These are phyloP conservation scores for Agarophyton chilense DNA, from an alignment of 23 red algal species.

Conservation along the genomic window DNA sequence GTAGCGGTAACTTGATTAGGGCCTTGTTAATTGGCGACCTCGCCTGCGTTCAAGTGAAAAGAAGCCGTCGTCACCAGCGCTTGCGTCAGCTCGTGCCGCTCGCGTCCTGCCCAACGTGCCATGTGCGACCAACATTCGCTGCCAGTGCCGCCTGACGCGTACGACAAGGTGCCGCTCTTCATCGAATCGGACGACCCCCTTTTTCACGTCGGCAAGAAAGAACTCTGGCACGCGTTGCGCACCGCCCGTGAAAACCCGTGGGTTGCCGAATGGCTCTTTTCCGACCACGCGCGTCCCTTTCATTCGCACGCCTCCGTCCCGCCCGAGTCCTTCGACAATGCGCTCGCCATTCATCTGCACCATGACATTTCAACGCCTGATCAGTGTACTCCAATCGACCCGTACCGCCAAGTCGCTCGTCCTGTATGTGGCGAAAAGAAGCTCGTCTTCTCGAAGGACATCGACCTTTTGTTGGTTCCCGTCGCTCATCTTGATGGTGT, in stretches of 20 bases:
- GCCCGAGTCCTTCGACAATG: slow-evolving; percentile 63
- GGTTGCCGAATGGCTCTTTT: slow-evolving; percentile 70
- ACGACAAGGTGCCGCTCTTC: slow-evolving; percentile 35
- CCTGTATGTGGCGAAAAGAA: neutral
- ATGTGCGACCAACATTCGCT: slow-evolving; percentile 40
- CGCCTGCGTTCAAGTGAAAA: no score
- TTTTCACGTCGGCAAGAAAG: slow-evolving; percentile 46
- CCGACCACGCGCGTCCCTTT: slow-evolving; percentile 32
- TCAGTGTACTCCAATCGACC: neutral
- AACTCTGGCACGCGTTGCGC: slow-evolving; percentile 29
- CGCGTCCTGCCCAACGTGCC: neutral
- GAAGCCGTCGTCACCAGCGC: no score
- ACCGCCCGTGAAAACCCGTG: slow-evolving; percentile 33
- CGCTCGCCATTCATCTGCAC: slow-evolving; percentile 58
- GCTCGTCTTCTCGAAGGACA: slow-evolving; percentile 34
- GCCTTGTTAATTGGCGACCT: no score
- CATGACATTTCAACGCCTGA: slow-evolving; percentile 45
- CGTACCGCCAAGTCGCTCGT: neutral
- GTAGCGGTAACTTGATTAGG: no score
- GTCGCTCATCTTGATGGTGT: slow-evolving; percentile 43
- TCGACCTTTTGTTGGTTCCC: slow-evolving; percentile 54
- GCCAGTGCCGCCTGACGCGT: slow-evolving; percentile 16
- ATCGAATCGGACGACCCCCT: slow-evolving; percentile 52
- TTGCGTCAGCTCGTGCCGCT: no score
- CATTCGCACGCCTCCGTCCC: slow-evolving; percentile 33